phyloP scores from a whole-genome alignment of 768 basidiomycete genomes.

The Amanita pseudoporphyria region DNA sequence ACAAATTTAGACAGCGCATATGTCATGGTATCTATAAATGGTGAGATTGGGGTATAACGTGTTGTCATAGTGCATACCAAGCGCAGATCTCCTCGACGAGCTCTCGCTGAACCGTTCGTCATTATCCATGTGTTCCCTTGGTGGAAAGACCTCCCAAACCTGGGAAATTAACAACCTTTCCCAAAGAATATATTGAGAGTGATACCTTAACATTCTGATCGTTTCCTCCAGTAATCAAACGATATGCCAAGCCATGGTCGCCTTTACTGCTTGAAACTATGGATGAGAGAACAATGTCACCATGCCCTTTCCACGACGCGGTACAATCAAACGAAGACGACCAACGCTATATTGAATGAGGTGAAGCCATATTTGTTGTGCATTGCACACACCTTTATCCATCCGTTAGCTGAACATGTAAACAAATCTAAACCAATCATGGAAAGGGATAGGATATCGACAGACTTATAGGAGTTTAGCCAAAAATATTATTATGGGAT shows the following conservation, averaged over 20 bases:
- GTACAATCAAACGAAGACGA: slow-evolving; percentile 80
- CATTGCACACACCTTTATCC: slow-evolving; percentile 46
- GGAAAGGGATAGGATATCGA: slow-evolving; percentile 78
- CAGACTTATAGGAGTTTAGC: slow-evolving; percentile 31
- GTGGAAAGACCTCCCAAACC: slow-evolving; percentile 47
- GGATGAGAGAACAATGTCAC: slow-evolving; percentile 77
- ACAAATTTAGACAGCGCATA: slow-evolving; percentile 81
- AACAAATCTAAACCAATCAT: slow-evolving; percentile 56
- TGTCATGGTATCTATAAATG: slow-evolving; percentile 53
- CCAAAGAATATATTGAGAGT: background rate
- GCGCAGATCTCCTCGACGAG: slow-evolving; percentile 12
- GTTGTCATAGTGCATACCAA: slow-evolving; percentile 15
- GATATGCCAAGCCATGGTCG: slow-evolving; percentile 18
- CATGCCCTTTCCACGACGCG: slow-evolving; percentile 75
- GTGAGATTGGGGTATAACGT: slow-evolving; percentile 11
- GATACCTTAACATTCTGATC: slow-evolving; percentile 80
- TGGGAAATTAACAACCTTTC: slow-evolving; percentile 14
- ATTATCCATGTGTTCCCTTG: slow-evolving; percentile 15
- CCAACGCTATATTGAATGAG: slow-evolving; percentile 45
- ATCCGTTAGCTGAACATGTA: slow-evolving; percentile 58
- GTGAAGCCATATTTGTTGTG: background rate
- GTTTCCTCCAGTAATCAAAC: slow-evolving; percentile 72
- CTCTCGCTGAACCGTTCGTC: slow-evolving; percentile 10
- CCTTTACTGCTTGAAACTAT: slow-evolving; percentile 34
- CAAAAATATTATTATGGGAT: background rate